A percentile compares a stretch with the other conserved stretches of the same genome.
Evolutionary conservation across 2,329 filamentous ascomycete genomes (phyloP).

Genomic region (Chrysosporium keratinophilum): DNA sequence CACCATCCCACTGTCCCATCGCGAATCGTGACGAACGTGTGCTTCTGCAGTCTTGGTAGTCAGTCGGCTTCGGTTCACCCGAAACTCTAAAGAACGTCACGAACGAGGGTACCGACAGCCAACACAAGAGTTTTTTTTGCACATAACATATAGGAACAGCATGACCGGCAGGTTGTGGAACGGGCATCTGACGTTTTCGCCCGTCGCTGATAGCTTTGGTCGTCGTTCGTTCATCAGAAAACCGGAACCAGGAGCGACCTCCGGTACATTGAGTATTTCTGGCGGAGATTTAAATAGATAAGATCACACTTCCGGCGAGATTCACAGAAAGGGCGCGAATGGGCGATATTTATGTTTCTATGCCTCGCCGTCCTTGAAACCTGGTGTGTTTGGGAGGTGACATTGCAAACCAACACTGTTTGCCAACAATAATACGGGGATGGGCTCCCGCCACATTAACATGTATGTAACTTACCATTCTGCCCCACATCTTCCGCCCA

Average conservation of each 20-base stretch:
- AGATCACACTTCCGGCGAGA: neutral
- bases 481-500: neutral
- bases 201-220: no score
- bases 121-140: no score
- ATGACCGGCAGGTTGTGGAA: neutral
- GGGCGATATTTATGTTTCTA: neutral
- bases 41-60: neutral
- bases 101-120: no score
- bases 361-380: neutral
- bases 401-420: constrained; percentile 1
- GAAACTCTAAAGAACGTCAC: neutral
- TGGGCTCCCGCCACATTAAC: neutral
- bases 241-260: no score
- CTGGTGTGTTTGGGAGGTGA: neutral
- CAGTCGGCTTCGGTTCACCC: constrained; percentile 1
- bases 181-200: neutral
- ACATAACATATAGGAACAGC: no score
- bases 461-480: neutral
- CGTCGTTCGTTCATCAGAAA: no score
- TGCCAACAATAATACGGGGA: constrained; percentile 2
- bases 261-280: no score
- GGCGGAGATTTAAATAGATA: neutral
- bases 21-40: neutral
- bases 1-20: no score
- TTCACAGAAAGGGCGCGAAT: neutral